Evolutionary conservation across 1,139 yeast species (phyloP), one percentile per base, ranked within the genome.

Genomic region (Yamadazyma siamensis): DNA sequence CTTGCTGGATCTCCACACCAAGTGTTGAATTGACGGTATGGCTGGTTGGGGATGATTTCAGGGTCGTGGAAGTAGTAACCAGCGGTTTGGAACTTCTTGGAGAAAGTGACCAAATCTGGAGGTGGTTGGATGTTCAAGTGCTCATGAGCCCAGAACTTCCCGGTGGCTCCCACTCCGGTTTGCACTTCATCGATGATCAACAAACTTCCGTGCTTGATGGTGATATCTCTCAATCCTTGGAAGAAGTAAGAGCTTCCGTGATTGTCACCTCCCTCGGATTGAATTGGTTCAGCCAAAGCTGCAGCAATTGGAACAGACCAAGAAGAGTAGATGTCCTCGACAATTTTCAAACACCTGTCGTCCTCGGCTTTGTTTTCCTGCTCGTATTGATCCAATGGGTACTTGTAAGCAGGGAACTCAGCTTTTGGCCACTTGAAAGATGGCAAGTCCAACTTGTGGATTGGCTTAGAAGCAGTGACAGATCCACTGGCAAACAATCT

Each of bases 341-440:
- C 72, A 33, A 62, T 63, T 17, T 54, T 70, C 39, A 83, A 70
- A 54, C 89, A 80, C 50, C 85, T 68, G 41, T 66, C 67, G 56
- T 83, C 94, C 59, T 83, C 91, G 27, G 61, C 59, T 31, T 61
- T 60, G 65, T 83, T 83, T 46, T 56, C 75, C 26, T 63, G 75
- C 28, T 49, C 72, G 51, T 75, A 53, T 38, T 69, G 62, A 35
- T 72, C 82, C 45, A 82, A 69, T 37, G 94, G 94, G 55, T 84
- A 84, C 59, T 77, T 65, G 61, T 81, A 77, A 28, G 72, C 51
- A 36, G 94, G 94, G 68, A 79, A 84, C 44, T 82, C 77, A 26
- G 94, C 91, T 58, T 80, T 81, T 52, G 94, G 94, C 94, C 94
- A 83, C 47, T 81, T 75, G 65, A 83, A 83, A 11, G 88, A 75